Evolutionary conservation across 2,329 filamentous ascomycete genomes (phyloP).

Genomic region (Samsoniella hepiali): DNA sequence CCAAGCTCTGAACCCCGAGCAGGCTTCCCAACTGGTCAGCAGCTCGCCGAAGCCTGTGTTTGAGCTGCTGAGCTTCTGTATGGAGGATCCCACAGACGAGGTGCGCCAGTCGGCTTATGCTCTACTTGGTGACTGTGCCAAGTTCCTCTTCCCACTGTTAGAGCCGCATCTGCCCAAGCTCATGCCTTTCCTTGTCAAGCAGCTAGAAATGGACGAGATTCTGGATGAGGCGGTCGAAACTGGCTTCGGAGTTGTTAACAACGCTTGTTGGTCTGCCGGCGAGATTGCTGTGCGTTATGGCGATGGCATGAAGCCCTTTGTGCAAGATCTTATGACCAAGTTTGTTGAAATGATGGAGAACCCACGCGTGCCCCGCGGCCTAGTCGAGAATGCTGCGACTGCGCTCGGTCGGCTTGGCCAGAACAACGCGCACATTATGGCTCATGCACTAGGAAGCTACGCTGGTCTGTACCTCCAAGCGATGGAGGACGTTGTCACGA

Average conservation of each 20-base stretch:
- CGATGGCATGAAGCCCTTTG: conserved; percentile 71
- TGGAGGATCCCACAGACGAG: conserved; percentile 87
- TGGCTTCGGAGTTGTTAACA: conserved; percentile 92
- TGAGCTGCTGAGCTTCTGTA: conserved; percentile 83
- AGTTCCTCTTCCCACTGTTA: conserved; percentile 82
- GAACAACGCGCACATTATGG: conserved; percentile 70
- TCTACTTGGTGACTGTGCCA: conserved; percentile 88
- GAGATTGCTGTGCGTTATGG: conserved; percentile 83
- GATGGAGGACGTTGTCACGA: conserved; percentile 81
- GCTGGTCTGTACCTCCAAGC: conserved; percentile 76
- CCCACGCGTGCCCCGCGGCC: conserved; percentile 77
- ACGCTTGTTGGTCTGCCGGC: conserved; percentile 94
- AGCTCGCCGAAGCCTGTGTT: conserved; percentile 81
- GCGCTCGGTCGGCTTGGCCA: conserved; percentile 85
- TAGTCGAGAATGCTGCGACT: conserved; percentile 92
- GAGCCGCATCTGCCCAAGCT: conserved; percentile 69
- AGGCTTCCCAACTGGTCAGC: conserved; percentile 73
- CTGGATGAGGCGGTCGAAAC: conserved; percentile 78
- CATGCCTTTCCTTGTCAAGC: conserved; percentile 77
- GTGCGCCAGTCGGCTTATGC: conserved; percentile 96
- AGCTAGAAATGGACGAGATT: conserved; percentile 78
- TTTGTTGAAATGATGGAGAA: conserved; percentile 82
- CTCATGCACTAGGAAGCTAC: conserved; percentile 74
- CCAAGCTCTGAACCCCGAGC: conserved; percentile 73
- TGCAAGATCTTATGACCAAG: conserved; percentile 71